Conservation (phyloP, 106 monocot species). For the Ottelia alismoides region DNA sequence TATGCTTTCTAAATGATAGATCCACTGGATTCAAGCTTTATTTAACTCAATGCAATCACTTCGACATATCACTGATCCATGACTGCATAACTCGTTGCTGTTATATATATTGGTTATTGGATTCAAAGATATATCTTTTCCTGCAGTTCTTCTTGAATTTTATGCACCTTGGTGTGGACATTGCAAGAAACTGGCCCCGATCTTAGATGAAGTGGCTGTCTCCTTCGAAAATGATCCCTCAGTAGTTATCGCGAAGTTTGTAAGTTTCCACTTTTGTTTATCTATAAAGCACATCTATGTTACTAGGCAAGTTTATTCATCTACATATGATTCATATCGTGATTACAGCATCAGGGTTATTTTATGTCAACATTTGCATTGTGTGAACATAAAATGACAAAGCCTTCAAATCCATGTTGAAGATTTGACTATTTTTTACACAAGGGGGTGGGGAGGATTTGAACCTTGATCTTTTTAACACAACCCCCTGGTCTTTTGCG, state of each 20-base stretch:
- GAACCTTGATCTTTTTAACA: not conserved
- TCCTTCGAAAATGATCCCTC: constrained; percentile 50
- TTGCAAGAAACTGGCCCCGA: constrained; percentile 71
- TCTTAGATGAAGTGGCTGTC: constrained; percentile 73
- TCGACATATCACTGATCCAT: too few relatives aligned
- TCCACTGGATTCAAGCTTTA: too few relatives aligned
- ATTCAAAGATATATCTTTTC: not conserved
- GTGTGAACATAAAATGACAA: not conserved
- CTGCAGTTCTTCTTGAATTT: constrained; percentile 73
- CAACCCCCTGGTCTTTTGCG: too few relatives aligned
- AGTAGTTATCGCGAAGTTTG: constrained; percentile 84
- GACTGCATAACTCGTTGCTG: too few relatives aligned
- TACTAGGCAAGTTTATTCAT: too few relatives aligned
- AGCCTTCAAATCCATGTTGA: not conserved
- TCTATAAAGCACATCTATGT: too few relatives aligned
- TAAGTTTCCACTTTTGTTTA: too few relatives aligned
- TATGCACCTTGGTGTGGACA: constrained; percentile 96
- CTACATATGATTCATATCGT: too few relatives aligned
- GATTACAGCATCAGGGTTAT: too few relatives aligned
- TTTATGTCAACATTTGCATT: not conserved
- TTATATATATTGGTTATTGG: too few relatives aligned
- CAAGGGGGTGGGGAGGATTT: not conserved
- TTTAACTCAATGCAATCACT: too few relatives aligned
- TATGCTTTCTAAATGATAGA: too few relatives aligned
- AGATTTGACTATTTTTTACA: not conserved